Evolutionary conservation across 257 asterid genomes (phyloP).

Genomic region (Forsythia suspensa): DNA sequence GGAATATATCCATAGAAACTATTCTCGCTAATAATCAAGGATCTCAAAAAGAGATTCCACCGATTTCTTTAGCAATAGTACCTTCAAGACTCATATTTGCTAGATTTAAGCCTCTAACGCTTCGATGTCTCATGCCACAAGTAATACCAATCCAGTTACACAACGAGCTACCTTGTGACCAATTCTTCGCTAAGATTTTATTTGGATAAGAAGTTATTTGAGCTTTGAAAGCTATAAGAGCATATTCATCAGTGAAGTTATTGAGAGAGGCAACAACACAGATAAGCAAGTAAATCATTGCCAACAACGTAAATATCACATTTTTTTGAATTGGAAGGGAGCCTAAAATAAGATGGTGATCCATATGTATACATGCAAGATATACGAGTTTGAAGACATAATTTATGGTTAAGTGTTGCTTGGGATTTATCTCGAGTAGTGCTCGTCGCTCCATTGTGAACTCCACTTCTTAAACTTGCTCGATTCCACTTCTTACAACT

Average conservation of each 20-base stretch:
- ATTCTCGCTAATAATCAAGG: not conserved
- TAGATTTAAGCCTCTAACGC: not conserved
- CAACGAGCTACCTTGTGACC: not conserved
- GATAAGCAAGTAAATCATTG: not conserved
- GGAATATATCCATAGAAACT: not conserved
- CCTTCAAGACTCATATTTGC: not conserved
- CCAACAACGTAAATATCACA: not conserved
- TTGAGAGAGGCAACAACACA: not conserved
- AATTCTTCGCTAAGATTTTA: not conserved
- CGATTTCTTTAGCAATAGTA: not conserved
- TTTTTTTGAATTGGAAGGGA: too few relatives aligned
- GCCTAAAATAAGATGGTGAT: too few relatives aligned
- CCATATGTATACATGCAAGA: too few relatives aligned
- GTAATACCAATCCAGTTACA: not conserved
- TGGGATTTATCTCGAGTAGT: too few relatives aligned
- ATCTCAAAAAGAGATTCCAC: not conserved
- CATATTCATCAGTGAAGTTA: not conserved
- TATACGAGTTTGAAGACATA: too few relatives aligned
- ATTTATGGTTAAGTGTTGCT: too few relatives aligned
- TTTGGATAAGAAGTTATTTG: not conserved
- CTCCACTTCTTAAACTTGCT: too few relatives aligned
- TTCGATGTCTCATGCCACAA: not conserved
- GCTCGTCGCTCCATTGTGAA: too few relatives aligned
- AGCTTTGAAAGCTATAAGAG: not conserved
- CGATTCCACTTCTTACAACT: too few relatives aligned